Percentiles rank a stretch among this genome's conserved stretches.
These are phyloP conservation scores for Leersia perrieri DNA, from an alignment of 176 grass and related monocot genomes.

Conservation along the genomic window DNA sequence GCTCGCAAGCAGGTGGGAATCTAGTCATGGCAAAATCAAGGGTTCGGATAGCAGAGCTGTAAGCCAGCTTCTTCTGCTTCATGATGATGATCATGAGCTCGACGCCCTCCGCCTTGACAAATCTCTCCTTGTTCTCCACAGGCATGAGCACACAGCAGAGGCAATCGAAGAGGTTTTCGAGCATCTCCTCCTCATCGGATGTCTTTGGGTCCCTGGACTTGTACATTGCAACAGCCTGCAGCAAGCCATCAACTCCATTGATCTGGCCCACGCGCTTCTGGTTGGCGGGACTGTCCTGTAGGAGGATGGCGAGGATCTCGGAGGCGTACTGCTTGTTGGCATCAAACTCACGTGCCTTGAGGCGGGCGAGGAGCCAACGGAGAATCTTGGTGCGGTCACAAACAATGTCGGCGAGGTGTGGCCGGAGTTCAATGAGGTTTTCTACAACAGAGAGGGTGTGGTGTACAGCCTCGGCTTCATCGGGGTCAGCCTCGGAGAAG, in stretches of 20 bases:
- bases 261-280: conserved; percentile 88
- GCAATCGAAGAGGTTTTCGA: conserved; percentile 93
- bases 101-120: conserved; percentile 89
- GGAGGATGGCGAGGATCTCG: conserved; percentile 83
- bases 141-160: conserved; percentile 92
- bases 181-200: conserved; percentile 93
- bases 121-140: conserved; percentile 90
- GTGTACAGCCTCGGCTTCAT: conserved; percentile 77
- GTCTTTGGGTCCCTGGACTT: conserved; percentile 91
- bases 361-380: conserved; percentile 71
- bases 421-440: conserved; percentile 84
- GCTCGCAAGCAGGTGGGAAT: conserved; percentile 84
- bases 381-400: conserved; percentile 85
- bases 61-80: conserved; percentile 94
- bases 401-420: conserved; percentile 69
- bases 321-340: conserved; percentile 97
- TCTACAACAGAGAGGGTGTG: conserved; percentile 74
- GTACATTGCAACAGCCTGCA: conserved; percentile 91
- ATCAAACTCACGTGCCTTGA: conserved; percentile 88
- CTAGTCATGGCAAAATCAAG: conserved; percentile 95
- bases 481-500: conserved; percentile 73
- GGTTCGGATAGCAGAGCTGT: conserved; percentile 73
- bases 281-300: conserved; percentile 79
- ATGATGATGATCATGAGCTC: conserved; percentile 99
- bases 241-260: conserved; percentile 79